These are phyloP conservation scores for Olyra latifolia DNA, from an alignment of 176 grass and related monocot genomes.

Conservation along the genomic window DNA sequence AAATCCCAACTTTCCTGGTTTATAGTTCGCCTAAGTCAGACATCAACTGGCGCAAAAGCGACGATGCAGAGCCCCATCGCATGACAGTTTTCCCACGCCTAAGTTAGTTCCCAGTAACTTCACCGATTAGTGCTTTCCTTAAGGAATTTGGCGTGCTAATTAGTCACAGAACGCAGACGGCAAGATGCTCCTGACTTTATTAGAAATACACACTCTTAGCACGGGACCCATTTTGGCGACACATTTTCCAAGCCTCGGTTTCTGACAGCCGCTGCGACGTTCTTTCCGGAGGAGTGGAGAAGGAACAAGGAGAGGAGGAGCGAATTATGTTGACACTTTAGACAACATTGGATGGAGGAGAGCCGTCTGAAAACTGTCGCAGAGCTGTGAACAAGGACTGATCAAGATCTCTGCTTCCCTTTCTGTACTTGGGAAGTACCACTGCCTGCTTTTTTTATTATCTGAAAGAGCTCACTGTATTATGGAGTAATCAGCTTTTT, in stretches of 20 bases:
- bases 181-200: constrained; percentile 24
- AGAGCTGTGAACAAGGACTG: background rate
- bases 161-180: background rate
- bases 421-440: background rate
- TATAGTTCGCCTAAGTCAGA: no score
- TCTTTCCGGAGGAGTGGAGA: constrained; percentile 33
- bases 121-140: background rate
- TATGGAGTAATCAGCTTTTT: background rate
- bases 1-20: background rate
- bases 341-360: constrained; percentile 37
- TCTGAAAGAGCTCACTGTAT: background rate
- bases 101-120: constrained; percentile 38
- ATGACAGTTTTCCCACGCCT: background rate
- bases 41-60: no score
- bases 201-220: background rate
- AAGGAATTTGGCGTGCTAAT: constrained; percentile 31
- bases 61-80: no score
- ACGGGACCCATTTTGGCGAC: constrained; percentile 6
- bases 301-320: background rate
- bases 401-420: background rate
- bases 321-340: constrained; percentile 23
- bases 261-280: constrained; percentile 20
- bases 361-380: background rate
- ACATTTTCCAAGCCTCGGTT: constrained; percentile 38
- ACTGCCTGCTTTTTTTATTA: background rate